A percentile compares a stretch with the other conserved stretches of the same genome.
These are phyloP conservation scores for Phanerodontia chrysosporium DNA, from an alignment of 768 basidiomycete genomes.

Conservation along the genomic window DNA sequence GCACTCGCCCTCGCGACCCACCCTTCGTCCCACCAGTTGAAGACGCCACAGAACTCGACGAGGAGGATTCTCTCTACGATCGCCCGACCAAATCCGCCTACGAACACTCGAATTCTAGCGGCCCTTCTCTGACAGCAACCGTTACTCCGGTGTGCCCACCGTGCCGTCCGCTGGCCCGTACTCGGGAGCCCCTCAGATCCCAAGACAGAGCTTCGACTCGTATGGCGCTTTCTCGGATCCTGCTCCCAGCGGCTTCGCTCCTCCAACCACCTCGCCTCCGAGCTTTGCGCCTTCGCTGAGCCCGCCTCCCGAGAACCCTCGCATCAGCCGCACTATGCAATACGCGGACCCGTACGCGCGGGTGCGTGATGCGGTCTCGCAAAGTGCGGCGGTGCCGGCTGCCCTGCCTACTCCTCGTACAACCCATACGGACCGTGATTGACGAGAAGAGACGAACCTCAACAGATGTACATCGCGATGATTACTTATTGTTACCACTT, in stretches of 20 bases:
- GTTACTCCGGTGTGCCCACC: slow-evolving; percentile 36
- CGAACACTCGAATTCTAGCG: slow-evolving; percentile 22
- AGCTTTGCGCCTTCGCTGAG: slow-evolving; percentile 21
- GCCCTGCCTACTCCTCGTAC: background rate
- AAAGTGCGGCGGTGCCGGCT: background rate
- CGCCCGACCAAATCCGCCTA: slow-evolving; percentile 31
- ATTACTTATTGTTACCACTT: background rate
- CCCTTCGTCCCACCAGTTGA: slow-evolving; percentile 65
- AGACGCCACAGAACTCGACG: slow-evolving; percentile 32
- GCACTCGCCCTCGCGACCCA: slow-evolving; percentile 55
- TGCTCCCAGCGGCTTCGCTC: slow-evolving; percentile 69
- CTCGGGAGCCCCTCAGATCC: slow-evolving; percentile 20
- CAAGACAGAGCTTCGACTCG: slow-evolving; percentile 67
- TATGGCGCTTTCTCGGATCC: slow-evolving; percentile 92
- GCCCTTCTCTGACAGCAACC: slow-evolving; percentile 53
- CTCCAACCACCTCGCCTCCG: slow-evolving; percentile 35
- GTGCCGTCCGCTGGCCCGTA: slow-evolving; percentile 25
- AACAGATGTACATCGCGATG: background rate
- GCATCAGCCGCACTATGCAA: slow-evolving; percentile 88
- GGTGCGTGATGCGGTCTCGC: slow-evolving; percentile 49
- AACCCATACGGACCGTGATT: background rate
- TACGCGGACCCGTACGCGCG: slow-evolving; percentile 85
- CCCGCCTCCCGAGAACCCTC: slow-evolving; percentile 39
- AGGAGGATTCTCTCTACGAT: slow-evolving; percentile 46
- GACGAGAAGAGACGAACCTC: background rate